A percentile compares a stretch with the other conserved stretches of the same genome.
Conservation (phyloP, 2,329 filamentous ascomycete genomes). For the Calonectria naviculata region DNA sequence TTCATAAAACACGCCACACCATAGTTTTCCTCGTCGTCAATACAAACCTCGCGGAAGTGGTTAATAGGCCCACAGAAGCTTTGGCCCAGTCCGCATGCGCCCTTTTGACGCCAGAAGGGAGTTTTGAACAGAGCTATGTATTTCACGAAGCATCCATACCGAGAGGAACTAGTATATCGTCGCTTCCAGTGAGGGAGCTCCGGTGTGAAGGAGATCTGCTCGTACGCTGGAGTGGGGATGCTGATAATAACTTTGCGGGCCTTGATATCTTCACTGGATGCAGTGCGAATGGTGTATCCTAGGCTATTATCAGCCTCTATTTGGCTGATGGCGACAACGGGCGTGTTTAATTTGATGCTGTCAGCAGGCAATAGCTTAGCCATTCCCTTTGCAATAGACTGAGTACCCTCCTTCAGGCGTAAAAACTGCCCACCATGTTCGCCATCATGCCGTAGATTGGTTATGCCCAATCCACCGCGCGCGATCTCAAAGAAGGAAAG, state of each 20-base stretch:
- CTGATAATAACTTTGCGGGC: conserved; percentile 14
- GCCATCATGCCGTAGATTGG: conserved; percentile 20
- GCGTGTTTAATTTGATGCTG: background rate
- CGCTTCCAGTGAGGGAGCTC: background rate
- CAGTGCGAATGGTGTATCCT: background rate
- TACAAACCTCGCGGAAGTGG: conserved; percentile 10
- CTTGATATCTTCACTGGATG: background rate
- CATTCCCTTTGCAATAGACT: conserved; percentile 7
- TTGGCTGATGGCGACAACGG: background rate
- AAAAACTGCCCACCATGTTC: conserved; percentile 22
- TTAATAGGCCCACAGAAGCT: conserved; percentile 14
- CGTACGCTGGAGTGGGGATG: background rate
- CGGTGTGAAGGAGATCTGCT: conserved; percentile 3
- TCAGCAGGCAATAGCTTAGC: background rate
- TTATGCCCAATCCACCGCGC: conserved; percentile 15
- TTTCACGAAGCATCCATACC: conserved; percentile 24
- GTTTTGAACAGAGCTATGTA: conserved; percentile 21
- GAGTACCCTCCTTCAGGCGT: conserved; percentile 19
- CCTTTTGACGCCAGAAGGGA: conserved; percentile 16
- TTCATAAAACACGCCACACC: conserved; percentile 6
- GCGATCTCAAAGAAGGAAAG: conserved; percentile 22
- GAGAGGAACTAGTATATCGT: background rate
- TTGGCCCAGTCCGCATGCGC: conserved; percentile 17
- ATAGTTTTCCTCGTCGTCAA: conserved; percentile 11
- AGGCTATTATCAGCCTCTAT: background rate